A percentile compares a stretch with the other conserved stretches of the same genome.
phyloP scores from a whole-genome alignment of 2,329 filamentous ascomycete genomes.

The Sporothrix luriei region DNA sequence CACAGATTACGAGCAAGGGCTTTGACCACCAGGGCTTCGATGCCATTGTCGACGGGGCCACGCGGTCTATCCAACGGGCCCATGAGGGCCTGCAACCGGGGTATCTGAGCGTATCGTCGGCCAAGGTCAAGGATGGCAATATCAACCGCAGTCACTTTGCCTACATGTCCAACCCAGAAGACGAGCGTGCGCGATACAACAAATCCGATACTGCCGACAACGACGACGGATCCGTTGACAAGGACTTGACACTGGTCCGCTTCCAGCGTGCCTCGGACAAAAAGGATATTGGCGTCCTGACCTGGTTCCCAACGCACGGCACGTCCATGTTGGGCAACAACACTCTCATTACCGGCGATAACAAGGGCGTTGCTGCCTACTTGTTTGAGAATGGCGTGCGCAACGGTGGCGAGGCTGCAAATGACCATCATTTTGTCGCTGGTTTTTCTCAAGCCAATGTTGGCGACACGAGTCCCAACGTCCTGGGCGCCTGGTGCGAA shows the following conservation, averaged over 20 bases:
- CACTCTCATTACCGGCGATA: slow-evolving; percentile 88
- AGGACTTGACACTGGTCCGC: slow-evolving; percentile 74
- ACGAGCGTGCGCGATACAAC: slow-evolving; percentile 69
- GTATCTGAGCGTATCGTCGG: slow-evolving; percentile 64
- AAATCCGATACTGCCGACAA: background rate
- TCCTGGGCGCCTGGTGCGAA: slow-evolving; percentile 85
- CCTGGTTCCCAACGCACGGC: slow-evolving; percentile 89
- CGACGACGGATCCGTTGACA: slow-evolving; percentile 58
- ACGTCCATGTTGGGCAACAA: slow-evolving; percentile 91
- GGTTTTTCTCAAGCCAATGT: slow-evolving; percentile 92
- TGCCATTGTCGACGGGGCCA: slow-evolving; percentile 81
- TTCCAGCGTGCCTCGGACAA: slow-evolving; percentile 72
- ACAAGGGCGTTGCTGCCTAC: slow-evolving; percentile 90
- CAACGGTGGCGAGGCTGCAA: slow-evolving; percentile 50
- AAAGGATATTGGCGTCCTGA: slow-evolving; percentile 77
- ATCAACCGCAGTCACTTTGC: slow-evolving; percentile 83
- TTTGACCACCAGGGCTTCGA: slow-evolving; percentile 84
- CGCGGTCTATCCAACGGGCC: slow-evolving; percentile 76
- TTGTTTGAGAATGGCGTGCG: slow-evolving; percentile 73
- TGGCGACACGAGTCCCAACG: slow-evolving; percentile 87
- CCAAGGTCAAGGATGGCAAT: slow-evolving; percentile 69
- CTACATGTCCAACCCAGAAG: slow-evolving; percentile 77
- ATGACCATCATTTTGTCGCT: slow-evolving; percentile 73
- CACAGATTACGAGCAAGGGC: slow-evolving; percentile 82
- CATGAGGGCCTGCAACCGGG: slow-evolving; percentile 63